A percentile compares a stretch with the other conserved stretches of the same genome.
Evolutionary conservation across 768 basidiomycete species (phyloP).

Genomic region (Pluteus cervinus): DNA sequence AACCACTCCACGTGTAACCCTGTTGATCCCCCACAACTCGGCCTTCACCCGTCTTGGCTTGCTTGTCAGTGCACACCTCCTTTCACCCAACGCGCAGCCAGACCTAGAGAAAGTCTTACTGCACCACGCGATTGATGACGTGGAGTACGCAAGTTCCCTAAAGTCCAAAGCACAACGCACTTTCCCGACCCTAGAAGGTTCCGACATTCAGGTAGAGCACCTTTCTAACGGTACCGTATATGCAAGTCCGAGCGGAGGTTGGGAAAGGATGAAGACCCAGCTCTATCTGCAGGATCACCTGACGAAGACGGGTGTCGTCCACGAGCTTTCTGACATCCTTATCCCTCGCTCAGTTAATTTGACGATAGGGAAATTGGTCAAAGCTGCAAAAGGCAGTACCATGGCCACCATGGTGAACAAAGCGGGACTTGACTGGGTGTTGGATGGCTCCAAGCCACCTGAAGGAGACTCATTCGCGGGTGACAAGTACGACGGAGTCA

Average conservation of each 20-base stretch:
- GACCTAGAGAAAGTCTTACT: constrained; percentile 80
- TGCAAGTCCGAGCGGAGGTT: constrained; percentile 69
- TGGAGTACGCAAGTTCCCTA: constrained; percentile 66
- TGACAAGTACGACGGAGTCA: constrained; percentile 35
- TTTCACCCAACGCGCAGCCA: constrained; percentile 67
- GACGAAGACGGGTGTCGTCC: constrained; percentile 86
- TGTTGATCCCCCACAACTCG: constrained; percentile 84
- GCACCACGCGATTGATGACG: constrained; percentile 77
- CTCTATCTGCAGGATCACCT: constrained; percentile 61
- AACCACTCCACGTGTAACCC: constrained; percentile 62
- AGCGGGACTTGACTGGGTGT: constrained; percentile 86
- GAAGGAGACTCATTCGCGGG: constrained; percentile 64
- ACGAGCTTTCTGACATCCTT: constrained; percentile 79
- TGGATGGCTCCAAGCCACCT: constrained; percentile 80
- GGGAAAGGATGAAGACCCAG: constrained; percentile 62
- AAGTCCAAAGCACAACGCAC: constrained; percentile 63
- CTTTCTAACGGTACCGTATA: constrained; percentile 43
- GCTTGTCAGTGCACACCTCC: constrained; percentile 82
- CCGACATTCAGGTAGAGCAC: constrained; percentile 67
- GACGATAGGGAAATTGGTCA: constrained; percentile 84
- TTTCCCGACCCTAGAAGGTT: constrained; percentile 81
- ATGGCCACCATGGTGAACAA: constrained; percentile 82
- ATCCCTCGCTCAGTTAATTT: constrained; percentile 85
- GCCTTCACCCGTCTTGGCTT: constrained; percentile 84
- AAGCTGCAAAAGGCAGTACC: constrained; percentile 82